Evolutionary conservation across 805 yeast species (phyloP), one percentile per base, ranked within the genome.

Genomic region (Saccharomycopsis sp.): DNA sequence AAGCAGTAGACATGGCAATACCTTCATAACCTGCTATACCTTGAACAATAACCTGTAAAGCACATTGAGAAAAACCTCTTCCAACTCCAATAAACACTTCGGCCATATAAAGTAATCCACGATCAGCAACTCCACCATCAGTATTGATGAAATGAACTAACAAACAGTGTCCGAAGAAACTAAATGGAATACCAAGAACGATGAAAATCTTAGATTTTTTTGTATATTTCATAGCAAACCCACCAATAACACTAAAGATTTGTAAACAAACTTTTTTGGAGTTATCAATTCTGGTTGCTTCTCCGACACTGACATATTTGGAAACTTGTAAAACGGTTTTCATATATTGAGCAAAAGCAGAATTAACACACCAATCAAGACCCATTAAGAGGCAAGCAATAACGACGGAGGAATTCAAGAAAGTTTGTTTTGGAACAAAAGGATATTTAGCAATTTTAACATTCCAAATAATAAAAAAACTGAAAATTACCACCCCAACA

Each of bases 401-500:
- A 3, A 49, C n/a, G 21, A 50, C 47, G 3, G 58, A 51, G 6
- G 30, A 23, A 37, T 52, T 39, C 3, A 40, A 43, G 28, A 57
- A 52, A 9, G 52, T 42, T 39, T 50, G 51, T 14, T 48, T 46
- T 37, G 56, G 57, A 27, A 57, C 51, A 33, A 56, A 56, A 1
- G 59, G 49, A 4, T 39, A 40, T 45, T 51, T 51, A 23, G 50
- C 44, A 32, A 34, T 26, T 23, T 35, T 37, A 17, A 39, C 13
- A 44, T 51, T 51, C 61, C 61, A 57, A 5, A 42, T 10, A 9
- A 28, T 9, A 28, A 66, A 60, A 0, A 41, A 51, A 1, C 52
- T 50, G 19, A 69, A 46, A 13, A 66, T 40, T 1, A 51, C 39
- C 5, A 61, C 49, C 1, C 72, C 69, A 5, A 67, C 55, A 17